phyloP scores from a whole-genome alignment of 2,329 filamentous ascomycete genomes.

The Paecilomyces niveus region DNA sequence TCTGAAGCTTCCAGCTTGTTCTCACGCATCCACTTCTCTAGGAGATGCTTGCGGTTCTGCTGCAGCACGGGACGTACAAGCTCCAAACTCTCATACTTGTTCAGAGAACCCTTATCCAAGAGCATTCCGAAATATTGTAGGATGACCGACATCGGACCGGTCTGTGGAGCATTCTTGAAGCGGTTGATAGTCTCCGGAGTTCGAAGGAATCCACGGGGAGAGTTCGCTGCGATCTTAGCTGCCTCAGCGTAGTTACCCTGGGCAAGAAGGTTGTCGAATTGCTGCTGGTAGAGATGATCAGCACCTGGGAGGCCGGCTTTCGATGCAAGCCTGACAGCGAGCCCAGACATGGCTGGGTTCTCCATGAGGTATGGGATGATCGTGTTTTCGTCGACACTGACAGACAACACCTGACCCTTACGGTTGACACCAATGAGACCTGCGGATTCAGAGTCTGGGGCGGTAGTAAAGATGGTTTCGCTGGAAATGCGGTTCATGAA shows the following conservation, averaged over 20 bases:
- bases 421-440: constrained; percentile 94
- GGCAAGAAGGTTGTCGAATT: constrained; percentile 82
- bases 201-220: constrained; percentile 87
- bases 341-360: constrained; percentile 86
- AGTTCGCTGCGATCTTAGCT: constrained; percentile 94
- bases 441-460: constrained; percentile 71
- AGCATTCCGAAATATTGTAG: constrained; percentile 97
- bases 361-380: constrained; percentile 93
- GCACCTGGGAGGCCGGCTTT: constrained; percentile 89
- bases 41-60: constrained; percentile 88
- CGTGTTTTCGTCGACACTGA: constrained; percentile 84
- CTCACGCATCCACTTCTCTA: constrained; percentile 97
- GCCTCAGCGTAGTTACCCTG: constrained; percentile 78
- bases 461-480: constrained; percentile 97
- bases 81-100: constrained; percentile 90
- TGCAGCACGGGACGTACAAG: constrained; percentile 85
- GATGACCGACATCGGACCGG: constrained; percentile 72
- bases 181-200: constrained; percentile 92
- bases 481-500: constrained; percentile 99
- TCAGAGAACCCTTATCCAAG: constrained; percentile 87
- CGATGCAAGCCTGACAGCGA: constrained; percentile 94
- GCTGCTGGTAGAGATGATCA: constrained; percentile 84
- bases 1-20: constrained; percentile 95
- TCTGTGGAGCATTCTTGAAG: constrained; percentile 80
- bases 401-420: constrained; percentile 92